phyloP scores from a whole-genome alignment of 163 green algal genomes.

The Trebouxiophyceae sp. region DNA sequence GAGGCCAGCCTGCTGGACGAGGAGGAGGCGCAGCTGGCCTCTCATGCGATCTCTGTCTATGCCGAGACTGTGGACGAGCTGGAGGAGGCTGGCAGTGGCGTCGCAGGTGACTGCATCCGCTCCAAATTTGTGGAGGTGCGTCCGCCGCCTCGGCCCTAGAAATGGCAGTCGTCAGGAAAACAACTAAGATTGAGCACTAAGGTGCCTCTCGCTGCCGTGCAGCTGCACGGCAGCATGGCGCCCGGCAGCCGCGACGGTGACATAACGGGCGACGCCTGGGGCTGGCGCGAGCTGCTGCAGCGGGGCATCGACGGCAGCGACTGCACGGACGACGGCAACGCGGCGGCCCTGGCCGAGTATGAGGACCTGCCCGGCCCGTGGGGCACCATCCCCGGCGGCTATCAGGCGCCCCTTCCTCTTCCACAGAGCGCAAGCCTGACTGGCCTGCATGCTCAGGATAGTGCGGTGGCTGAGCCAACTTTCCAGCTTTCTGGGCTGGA shows the following conservation, averaged over 20 bases:
- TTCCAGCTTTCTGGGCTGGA: no score
- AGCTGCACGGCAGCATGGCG: neutral
- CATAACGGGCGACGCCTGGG: conserved; percentile 30
- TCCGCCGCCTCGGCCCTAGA: neutral
- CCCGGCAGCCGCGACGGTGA: conserved; percentile 2
- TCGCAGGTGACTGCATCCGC: no score
- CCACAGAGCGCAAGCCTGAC: no score
- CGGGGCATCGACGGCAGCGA: conserved; percentile 50
- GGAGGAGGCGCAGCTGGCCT: conserved; percentile 2
- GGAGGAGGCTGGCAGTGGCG: no score
- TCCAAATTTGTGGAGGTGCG: no score
- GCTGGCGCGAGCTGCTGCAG: conserved; percentile 43
- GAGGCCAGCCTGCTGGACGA: neutral
- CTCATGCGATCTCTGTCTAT: conserved; percentile 10
- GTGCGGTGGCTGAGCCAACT: no score
- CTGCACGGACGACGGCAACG: conserved; percentile 26
- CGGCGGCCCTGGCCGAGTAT: conserved; percentile 24
- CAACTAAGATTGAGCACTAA: neutral
- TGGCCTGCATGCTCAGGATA: no score
- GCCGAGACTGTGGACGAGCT: conserved; percentile 14
- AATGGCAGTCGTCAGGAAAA: neutral
- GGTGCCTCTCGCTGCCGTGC: neutral
- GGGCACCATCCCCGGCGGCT: conserved; percentile 21
- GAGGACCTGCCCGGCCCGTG: conserved; percentile 37
- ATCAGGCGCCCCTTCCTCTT: conserved; percentile 21